These are phyloP conservation scores for Hericium alpestre DNA, from an alignment of 768 basidiomycete species.

Conservation along the genomic window DNA sequence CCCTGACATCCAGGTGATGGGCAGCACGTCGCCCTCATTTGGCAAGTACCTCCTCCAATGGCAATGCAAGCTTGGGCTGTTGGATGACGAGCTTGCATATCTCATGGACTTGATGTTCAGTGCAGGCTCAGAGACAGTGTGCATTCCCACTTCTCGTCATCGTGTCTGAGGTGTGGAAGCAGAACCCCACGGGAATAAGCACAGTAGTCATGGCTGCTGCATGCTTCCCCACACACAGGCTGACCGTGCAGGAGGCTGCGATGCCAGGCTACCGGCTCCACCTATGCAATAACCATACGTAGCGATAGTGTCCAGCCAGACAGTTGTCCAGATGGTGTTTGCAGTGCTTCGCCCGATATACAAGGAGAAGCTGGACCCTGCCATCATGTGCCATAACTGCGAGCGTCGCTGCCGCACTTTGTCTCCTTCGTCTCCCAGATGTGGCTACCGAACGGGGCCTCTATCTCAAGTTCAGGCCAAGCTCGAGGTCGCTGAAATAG, in stretches of 20 bases:
- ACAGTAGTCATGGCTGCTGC: conserved; percentile 27
- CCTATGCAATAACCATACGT: no score
- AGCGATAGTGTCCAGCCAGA: no score
- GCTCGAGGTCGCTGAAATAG: no score
- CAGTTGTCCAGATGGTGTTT: no score
- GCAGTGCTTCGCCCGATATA: no score
- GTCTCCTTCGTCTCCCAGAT: no score
- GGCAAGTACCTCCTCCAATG: conserved; percentile 27
- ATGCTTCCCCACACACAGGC: conserved; percentile 26
- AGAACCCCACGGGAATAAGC: conserved; percentile 23
- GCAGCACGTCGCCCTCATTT: conserved; percentile 22
- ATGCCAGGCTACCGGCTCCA: no score
- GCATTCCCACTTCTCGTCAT: neutral
- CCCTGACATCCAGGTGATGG: conserved; percentile 15
- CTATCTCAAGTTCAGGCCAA: no score
- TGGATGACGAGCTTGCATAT: conserved; percentile 27
- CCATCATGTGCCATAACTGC: no score
- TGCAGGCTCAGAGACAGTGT: conserved; percentile 31
- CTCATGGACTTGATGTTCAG: conserved; percentile 33
- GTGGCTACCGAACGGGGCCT: no score
- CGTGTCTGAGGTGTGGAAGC: neutral
- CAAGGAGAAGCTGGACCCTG: no score
- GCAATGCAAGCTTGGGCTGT: conserved; percentile 21
- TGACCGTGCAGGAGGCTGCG: conserved; percentile 23
- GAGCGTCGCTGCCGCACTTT: no score